Base-by-base conservation (phyloP, 805 yeast species). In the Myxozyma monticola region DNA sequence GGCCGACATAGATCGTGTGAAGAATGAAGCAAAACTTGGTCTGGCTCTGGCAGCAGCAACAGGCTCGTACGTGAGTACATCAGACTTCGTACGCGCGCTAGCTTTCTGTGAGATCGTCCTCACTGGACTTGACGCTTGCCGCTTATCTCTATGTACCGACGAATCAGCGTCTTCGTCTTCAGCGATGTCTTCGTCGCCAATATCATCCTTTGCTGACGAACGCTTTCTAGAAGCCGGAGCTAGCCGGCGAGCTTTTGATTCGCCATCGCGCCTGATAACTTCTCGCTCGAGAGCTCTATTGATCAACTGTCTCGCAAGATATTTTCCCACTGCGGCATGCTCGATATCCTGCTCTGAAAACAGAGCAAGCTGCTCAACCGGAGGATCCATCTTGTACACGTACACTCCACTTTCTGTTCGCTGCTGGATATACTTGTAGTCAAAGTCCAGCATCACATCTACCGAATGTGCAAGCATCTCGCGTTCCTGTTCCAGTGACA, bases 381-480 rank as follows among this genome's bases (percentile, higher is more conserved):
- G 67, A 29, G 72, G 72, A 5, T 69, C 71, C 7, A 66, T 39
- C n/a, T 62, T 57, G 38, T 54, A 61, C 4, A 61, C 63, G 21
- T 45, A 42, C 0, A 62, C 42, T 2, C 71, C 71, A 34, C 56
- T 57, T 4, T 66, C 71, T 6, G 63, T 50, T 29, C 54, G 55
- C 25, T 65, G 66, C 25, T 63, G 59, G 4, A 46, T 15, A 15
- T 62, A 52, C 18, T 48, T 41, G 2, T 67, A 8, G 3, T 61
- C 63, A 8, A 61, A 29, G 10, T 59, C 63, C 2, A 43, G 37
- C 62, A 68, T 48, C 7, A 59, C 58, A 8, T 44, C 35, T 1
- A 65, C 65, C 3, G 61, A 45, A 17, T 60, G 48, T 5, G 37
- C 26, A 20, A 43, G 26, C 18, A 37, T 22, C 22, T 37, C 28